A percentile compares a stretch with the other conserved stretches of the same genome.
Conservation (phyloP, 345 rosid species). For the Salix suchowensis region DNA sequence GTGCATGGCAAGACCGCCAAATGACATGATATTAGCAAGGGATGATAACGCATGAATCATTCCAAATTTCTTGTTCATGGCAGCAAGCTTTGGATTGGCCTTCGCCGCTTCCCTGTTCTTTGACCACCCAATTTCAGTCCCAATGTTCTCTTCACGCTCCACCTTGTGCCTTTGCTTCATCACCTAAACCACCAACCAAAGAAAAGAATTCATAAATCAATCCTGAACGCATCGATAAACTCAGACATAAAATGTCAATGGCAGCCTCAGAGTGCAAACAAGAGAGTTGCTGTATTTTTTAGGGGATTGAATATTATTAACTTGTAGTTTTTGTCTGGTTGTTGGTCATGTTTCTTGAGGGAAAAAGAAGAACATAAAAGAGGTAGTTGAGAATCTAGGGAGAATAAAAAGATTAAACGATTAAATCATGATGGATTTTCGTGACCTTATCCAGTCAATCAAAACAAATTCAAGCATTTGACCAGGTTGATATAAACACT, state of each 20-base stretch:
- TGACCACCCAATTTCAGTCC: conserved; percentile 79
- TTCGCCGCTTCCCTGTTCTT: conserved; percentile 84
- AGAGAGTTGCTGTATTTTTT: background rate
- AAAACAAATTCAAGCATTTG: conserved; percentile 2
- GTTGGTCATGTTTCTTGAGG: background rate
- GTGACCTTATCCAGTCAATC: background rate
- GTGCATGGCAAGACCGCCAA: conserved; percentile 94
- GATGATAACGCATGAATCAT: conserved; percentile 98
- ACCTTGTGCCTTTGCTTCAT: conserved; percentile 98
- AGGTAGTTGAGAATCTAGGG: background rate
- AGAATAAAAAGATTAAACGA: too few relatives aligned
- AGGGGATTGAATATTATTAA: background rate
- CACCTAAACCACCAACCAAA: conserved; percentile 44
- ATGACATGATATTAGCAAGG: conserved; percentile 82
- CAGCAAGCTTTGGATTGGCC: conserved; percentile 77
- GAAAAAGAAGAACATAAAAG: background rate
- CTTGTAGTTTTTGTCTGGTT: background rate
- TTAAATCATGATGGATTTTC: background rate
- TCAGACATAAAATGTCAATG: background rate
- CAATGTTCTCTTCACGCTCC: conserved; percentile 74
- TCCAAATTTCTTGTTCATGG: conserved; percentile 98
- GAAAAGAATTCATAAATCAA: background rate
- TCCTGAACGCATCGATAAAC: background rate
- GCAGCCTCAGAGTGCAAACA: background rate
- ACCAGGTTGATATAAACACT: background rate